These are phyloP conservation scores for Aspergillus haitiensis DNA, from an alignment of 495 filamentous ascomycete genomes.

Conservation along the genomic window DNA sequence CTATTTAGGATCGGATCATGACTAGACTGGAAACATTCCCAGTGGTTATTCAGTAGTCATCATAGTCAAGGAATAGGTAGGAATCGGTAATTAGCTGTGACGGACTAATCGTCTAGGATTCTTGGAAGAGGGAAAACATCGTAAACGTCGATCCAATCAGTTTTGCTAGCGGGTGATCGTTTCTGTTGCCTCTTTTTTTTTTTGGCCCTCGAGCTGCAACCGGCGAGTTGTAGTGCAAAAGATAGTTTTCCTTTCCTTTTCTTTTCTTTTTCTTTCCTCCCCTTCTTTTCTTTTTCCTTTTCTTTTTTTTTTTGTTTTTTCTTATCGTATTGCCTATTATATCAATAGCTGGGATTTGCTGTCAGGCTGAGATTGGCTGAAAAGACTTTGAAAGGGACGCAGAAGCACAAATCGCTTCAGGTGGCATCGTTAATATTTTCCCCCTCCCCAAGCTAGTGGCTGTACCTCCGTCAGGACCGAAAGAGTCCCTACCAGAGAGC, in stretches of 20 bases:
- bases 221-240: neutral
- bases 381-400: neutral
- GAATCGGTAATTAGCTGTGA: neutral
- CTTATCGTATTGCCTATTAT: neutral
- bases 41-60: neutral
- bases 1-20: neutral
- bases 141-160: neutral
- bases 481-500: too few species aligned
- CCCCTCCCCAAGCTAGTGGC: too few species aligned
- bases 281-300: constrained; percentile 1
- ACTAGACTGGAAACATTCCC: neutral
- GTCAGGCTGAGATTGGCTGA: constrained; percentile 19
- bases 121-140: neutral
- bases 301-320: constrained; percentile 5
- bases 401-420: constrained; percentile 5
- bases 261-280: constrained; percentile 4
- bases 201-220: neutral
- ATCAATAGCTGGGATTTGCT: constrained; percentile 5
- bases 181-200: constrained; percentile 13
- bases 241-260: neutral
- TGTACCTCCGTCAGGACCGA: too few species aligned
- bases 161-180: constrained; percentile 4
- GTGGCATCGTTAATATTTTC: neutral
- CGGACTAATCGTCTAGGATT: neutral
- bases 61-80: neutral